Evolutionary conservation across 257 asterid species (phyloP).

Genomic region (Paraleonurus japonicus): DNA sequence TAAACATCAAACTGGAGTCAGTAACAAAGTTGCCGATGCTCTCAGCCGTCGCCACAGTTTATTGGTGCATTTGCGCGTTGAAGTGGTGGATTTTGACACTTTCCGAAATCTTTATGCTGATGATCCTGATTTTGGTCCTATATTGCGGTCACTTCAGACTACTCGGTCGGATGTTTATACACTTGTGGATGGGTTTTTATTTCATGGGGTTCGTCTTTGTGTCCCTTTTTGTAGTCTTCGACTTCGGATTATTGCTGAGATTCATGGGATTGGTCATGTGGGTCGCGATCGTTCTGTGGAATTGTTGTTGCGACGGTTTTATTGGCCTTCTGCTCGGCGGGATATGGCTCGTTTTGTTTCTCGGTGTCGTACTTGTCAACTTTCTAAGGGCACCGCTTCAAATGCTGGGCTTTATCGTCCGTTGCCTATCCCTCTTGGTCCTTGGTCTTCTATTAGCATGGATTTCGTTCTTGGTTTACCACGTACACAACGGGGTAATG

Average conservation of each 20-base stretch:
- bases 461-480: not conserved
- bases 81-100: not conserved
- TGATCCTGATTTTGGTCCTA: not conserved
- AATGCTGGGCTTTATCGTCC: not conserved
- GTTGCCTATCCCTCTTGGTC: not conserved
- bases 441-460: not conserved
- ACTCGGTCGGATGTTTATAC: not conserved
- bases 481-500: not conserved
- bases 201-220: not conserved
- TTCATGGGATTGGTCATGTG: not conserved
- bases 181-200: not conserved
- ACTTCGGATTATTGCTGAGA: not conserved
- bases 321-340: not conserved
- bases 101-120: not conserved
- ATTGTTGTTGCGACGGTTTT: not conserved
- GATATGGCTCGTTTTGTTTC: not conserved
- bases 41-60: too few species aligned
- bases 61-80: not conserved
- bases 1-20: too few species aligned
- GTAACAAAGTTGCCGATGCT: too few species aligned
- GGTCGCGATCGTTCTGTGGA: not conserved
- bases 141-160: not conserved
- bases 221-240: not conserved
- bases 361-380: not conserved
- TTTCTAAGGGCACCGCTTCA: not conserved